Evolutionary conservation across 2,329 filamentous ascomycete genomes (phyloP).

Genomic region (Teratosphaeria destructans): DNA sequence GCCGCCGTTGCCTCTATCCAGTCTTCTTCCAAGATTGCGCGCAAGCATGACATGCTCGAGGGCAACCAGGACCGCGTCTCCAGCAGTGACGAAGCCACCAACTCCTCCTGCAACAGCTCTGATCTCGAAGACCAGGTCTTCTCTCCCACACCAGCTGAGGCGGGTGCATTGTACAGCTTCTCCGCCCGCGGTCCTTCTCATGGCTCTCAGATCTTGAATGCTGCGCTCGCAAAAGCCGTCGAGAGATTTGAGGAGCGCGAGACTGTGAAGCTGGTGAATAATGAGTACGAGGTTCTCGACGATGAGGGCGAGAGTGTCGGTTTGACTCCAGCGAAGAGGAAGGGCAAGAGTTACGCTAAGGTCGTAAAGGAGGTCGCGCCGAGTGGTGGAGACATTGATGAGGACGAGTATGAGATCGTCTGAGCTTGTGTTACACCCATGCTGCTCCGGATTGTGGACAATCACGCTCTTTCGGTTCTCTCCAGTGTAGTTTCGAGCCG

Average conservation of each 20-base stretch:
- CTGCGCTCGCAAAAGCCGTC: constrained; percentile 47
- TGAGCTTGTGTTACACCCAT: constrained; percentile 7
- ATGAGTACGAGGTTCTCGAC: constrained; percentile 48
- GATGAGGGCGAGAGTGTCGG: constrained; percentile 24
- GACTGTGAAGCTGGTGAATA: constrained; percentile 50
- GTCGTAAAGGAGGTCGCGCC: constrained; percentile 15
- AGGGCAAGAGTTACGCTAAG: constrained; percentile 21
- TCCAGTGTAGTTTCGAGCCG: neutral
- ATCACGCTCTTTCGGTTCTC: neutral
- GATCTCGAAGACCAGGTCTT: constrained; percentile 27
- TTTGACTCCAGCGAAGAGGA: constrained; percentile 20
- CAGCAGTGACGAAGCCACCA: constrained; percentile 30
- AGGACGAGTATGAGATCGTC: constrained; percentile 26
- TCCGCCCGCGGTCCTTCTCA: constrained; percentile 42
- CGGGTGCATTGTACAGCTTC: constrained; percentile 44
- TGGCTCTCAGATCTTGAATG: constrained; percentile 48
- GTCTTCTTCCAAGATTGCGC: constrained; percentile 20
- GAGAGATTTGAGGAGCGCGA: constrained; percentile 50
- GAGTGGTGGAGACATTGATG: constrained; percentile 18
- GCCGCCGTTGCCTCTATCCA: constrained; percentile 18
- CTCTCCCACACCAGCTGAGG: constrained; percentile 35
- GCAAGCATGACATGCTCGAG: constrained; percentile 36
- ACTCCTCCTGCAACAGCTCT: constrained; percentile 30
- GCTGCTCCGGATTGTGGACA: neutral
- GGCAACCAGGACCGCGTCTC: constrained; percentile 11